Base-by-base conservation (phyloP, 257 asterid species). In the Parsonsia alboflavescens region DNA sequence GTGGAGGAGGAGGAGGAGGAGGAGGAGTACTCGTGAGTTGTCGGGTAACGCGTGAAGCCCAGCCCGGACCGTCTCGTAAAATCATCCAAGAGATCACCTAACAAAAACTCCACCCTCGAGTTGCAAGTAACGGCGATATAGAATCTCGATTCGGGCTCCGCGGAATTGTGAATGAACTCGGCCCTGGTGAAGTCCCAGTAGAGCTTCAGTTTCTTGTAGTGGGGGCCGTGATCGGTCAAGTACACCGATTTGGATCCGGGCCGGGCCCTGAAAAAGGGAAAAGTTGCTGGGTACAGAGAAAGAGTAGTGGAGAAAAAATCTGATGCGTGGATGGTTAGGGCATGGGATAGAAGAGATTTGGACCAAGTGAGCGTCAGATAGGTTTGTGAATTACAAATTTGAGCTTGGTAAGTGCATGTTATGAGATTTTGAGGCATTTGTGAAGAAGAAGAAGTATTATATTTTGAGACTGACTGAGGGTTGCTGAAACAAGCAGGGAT, bases 331-430 rank as follows among this genome's bases (percentile, higher is more conserved):
- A 82, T 73, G 50, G 77, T 76, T 57, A 82, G 64, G 66, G 86
- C 57, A 52, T 82, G 84, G 13, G 84, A 70, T 73, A 70, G 77
- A 46, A 70, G 68, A 70, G 80, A 73, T 58, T 71, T 82, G 75
- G 86, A 82, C 86, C 86, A 82, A 68, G 86, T 77, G 69, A 82
- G 80, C 0, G 86, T 79, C 56, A 82, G 75, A 65, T 77, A 39
- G 50, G 75, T 54, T 0, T 80, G 82, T 12, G 82, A 73, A 73
- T 72, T 67, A 24, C 59, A 82, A 39, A 82, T 26, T 17, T 67
- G 75, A 76, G 86, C 68, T 80, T 80, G 84, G 61, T 82, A 82
- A 70, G 79, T 74, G 74, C 86, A 82, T 15, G 86, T 82, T 15
- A 79, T 67, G 46, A 82, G 80, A 42, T 77, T 82, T 49, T 82